Percentiles rank a stretch among this genome's conserved stretches.
Evolutionary conservation across 331 rosid genomes (phyloP).

Genomic region (Ulmus americana): DNA sequence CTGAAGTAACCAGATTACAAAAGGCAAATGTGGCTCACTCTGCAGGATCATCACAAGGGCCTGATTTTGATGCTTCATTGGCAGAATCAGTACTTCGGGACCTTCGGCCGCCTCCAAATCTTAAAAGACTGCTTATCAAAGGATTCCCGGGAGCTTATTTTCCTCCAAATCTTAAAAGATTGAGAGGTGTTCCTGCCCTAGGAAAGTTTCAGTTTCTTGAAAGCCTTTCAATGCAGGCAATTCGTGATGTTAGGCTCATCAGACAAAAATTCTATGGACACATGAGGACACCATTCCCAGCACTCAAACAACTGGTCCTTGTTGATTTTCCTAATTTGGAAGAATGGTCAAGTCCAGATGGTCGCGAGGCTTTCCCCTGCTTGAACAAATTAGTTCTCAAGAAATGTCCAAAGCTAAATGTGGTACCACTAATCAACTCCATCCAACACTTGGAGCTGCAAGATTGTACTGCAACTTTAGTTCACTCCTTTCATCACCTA

Average conservation of each 20-base stretch:
- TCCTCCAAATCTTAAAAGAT: neutral
- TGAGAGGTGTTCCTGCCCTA: constrained; percentile 4
- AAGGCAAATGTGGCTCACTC: neutral
- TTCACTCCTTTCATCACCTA: constrained; percentile 1
- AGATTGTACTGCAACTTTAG: neutral
- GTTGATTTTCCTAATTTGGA: constrained; percentile 16
- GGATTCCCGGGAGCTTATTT: constrained; percentile 3
- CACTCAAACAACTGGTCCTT: constrained; percentile 17
- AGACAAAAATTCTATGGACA: constrained; percentile 2
- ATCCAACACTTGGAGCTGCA: constrained; percentile 8
- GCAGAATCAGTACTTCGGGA: neutral
- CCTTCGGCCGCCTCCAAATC: neutral
- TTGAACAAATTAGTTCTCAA: constrained; percentile 14
- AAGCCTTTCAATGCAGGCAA: constrained; percentile 12
- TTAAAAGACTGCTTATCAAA: constrained; percentile 5
- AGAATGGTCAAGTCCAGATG: constrained; percentile 8
- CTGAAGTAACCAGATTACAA: neutral
- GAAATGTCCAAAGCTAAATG: neutral
- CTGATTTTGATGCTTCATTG: neutral
- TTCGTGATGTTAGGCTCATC: neutral
- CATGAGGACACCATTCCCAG: neutral
- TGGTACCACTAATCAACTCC: neutral
- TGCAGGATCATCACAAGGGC: neutral
- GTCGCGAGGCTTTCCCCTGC: neutral
- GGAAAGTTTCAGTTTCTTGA: constrained; percentile 10